Evolutionary conservation across 1,139 yeast species (phyloP), one percentile per base, ranked within the genome.

Genomic region (Lodderomyces oxycetoniae): DNA sequence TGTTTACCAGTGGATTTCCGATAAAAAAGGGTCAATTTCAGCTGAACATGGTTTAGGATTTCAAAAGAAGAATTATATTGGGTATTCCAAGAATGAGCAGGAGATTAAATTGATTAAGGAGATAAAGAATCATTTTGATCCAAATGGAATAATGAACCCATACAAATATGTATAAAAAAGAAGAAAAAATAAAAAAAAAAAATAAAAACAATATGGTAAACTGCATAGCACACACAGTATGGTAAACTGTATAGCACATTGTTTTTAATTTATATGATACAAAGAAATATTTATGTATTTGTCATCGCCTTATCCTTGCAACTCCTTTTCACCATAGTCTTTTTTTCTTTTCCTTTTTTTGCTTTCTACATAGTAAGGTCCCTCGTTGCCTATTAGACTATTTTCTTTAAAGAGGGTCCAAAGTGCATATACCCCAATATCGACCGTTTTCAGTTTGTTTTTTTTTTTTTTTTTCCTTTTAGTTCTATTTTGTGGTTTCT

Each of bases 11-110:
- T 88, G 91, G 84, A 84, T 91, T 41, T 70, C 74, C 36, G 50
- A 61, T 21, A 73, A 79, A 42, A 63, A 78, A 28, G 98, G 98
- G 20, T 87, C 96, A 1, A 81, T 91, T 34, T 83, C 95, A 40
- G 98, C 97, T 28, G 98, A 91, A 59, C 98, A 91, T 57, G 98
- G 98, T 4, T 70, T 91, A 41, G 98, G 98, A 1, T 85, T 91
- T 74, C 96, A 89, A 53, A 91, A 91, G 80, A 85, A 83, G 49
- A 82, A 84, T 53, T 91, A 84, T 57, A 73, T 89, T 46, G 81
- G 81, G 8, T 89, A 89, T 64, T 75, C 94, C 43, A 89, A 88
- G 67, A 75, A 76, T 45, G 77, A 71, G 5, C 63, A 64, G 32
- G 88, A 86, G 57, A 74, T 91, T 41, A 56, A 65, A 30, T 57